Conservation (phyloP, 805 yeast species). For the Candida corydali region DNA sequence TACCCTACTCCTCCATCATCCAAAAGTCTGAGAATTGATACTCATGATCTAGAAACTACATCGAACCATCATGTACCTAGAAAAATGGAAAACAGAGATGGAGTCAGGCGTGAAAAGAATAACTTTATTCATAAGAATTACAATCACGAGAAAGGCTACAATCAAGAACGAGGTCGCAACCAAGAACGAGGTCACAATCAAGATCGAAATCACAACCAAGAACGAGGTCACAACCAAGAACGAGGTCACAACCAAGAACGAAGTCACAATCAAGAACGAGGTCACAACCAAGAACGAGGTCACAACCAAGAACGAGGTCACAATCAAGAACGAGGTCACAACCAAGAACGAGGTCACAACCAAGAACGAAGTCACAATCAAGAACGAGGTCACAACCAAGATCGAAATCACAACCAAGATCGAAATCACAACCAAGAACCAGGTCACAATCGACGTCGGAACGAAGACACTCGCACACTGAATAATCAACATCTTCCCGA, state of each 20-base stretch:
- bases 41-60: too few species aligned
- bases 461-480: slow-evolving; percentile 5
- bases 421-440: background rate
- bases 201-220: background rate
- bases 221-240: background rate
- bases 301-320: background rate
- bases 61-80: background rate
- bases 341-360: background rate
- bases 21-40: background rate
- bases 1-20: slow-evolving; percentile 7
- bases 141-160: background rate
- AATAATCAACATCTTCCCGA: slow-evolving; percentile 9
- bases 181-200: background rate
- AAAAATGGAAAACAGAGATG: background rate
- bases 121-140: background rate
- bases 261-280: background rate
- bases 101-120: background rate
- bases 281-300: background rate
- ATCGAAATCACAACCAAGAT: slow-evolving; percentile 1
- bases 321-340: background rate
- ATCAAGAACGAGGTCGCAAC: background rate
- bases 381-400: slow-evolving; percentile 4
- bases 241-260: background rate
- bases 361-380: background rate
- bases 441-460: slow-evolving; percentile 4